Conservation (phyloP, 768 basidiomycete genomes). For the Podaxis sp. region DNA sequence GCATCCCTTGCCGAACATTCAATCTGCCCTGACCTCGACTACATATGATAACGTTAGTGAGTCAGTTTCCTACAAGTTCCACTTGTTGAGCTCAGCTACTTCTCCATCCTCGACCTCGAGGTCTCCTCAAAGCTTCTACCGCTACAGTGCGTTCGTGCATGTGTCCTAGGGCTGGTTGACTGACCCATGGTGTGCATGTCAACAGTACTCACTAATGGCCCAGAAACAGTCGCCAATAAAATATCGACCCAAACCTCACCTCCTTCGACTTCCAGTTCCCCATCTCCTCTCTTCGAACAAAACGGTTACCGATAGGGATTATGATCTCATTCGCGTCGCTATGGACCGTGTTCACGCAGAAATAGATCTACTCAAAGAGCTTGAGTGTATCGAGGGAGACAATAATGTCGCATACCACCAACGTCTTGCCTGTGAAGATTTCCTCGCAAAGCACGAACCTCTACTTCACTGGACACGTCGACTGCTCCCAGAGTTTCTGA, state of each 20-base stretch:
- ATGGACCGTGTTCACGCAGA: neutral
- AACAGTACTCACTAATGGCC: no score
- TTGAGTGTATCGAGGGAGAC: neutral
- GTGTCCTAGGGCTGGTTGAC: no score
- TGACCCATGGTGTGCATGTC: no score
- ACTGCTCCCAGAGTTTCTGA: neutral
- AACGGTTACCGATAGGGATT: neutral
- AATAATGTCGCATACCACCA: neutral
- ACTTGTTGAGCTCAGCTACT: no score
- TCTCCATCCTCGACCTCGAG: no score
- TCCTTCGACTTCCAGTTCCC: neutral
- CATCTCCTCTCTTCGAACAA: neutral
- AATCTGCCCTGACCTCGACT: no score
- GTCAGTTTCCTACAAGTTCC: no score
- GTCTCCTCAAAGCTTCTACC: no score
- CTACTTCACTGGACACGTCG: slow-evolving; percentile 2
- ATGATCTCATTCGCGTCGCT: neutral
- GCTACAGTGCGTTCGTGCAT: no score
- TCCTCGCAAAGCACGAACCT: neutral
- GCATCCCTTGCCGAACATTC: no score
- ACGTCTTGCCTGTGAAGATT: neutral
- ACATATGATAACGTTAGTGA: no score
- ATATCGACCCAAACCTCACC: neutral
- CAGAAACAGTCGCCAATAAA: no score
- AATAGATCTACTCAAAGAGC: neutral